Evolutionary conservation across 2,329 filamentous ascomycete genomes (phyloP).

Genomic region (Ophiostoma fasciatum): DNA sequence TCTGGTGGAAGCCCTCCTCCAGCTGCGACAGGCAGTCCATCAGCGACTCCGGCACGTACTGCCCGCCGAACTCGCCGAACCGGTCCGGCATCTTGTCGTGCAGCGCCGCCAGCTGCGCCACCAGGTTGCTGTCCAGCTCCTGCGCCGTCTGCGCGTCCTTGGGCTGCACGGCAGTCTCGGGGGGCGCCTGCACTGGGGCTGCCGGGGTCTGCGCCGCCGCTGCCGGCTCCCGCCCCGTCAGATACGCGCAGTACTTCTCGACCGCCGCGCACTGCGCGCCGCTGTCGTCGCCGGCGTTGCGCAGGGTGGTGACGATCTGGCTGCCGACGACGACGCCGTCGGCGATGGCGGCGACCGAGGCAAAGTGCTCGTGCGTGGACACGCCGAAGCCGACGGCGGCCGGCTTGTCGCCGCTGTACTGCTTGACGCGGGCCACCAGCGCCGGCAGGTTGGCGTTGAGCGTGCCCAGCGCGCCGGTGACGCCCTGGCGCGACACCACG

Average conservation of each 20-base stretch:
- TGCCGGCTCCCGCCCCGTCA: slow-evolving; percentile 25
- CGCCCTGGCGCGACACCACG: slow-evolving; percentile 92
- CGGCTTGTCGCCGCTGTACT: slow-evolving; percentile 80
- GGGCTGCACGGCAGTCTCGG: slow-evolving; percentile 44
- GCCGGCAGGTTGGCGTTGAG: slow-evolving; percentile 71
- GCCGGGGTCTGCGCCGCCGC: slow-evolving; percentile 26
- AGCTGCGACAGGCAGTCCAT: slow-evolving; percentile 94
- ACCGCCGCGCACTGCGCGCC: slow-evolving; percentile 44
- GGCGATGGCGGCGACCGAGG: slow-evolving; percentile 66
- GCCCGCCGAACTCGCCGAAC: slow-evolving; percentile 91
- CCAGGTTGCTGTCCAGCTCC: slow-evolving; percentile 41
- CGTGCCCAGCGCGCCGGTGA: slow-evolving; percentile 77
- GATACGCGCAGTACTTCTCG: slow-evolving; percentile 70
- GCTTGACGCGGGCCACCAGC: slow-evolving; percentile 72
- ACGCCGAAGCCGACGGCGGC: slow-evolving; percentile 93
- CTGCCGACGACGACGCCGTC: slow-evolving; percentile 96
- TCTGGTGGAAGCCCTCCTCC: slow-evolving; percentile 78
- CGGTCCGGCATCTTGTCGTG: slow-evolving; percentile 69
- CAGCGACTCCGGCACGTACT: slow-evolving; percentile 92
- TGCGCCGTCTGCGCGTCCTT: slow-evolving; percentile 36
- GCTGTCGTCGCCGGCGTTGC: slow-evolving; percentile 49
- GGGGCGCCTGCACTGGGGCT: slow-evolving; percentile 40
- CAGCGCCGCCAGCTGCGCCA: slow-evolving; percentile 72
- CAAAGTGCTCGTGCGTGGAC: slow-evolving; percentile 86
- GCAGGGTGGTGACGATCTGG: slow-evolving; percentile 76